Percentiles rank a stretch among this genome's conserved stretches.
Evolutionary conservation across 2,329 filamentous ascomycete species (phyloP).

Genomic region (Penicillium sp.): DNA sequence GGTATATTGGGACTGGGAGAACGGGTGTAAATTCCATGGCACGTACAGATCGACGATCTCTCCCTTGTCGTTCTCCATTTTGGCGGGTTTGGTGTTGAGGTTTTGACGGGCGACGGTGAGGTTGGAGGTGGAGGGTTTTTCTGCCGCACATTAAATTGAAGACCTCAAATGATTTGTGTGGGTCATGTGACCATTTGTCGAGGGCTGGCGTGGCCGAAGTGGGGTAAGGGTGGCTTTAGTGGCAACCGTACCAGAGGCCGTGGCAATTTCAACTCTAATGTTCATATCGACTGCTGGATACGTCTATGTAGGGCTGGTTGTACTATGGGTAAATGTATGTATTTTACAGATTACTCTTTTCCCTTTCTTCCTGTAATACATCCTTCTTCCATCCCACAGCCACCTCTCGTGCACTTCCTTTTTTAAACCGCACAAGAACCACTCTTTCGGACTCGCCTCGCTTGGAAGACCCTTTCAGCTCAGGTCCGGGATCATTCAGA

Average conservation of each 20-base stretch:
- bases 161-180: constrained; percentile 40
- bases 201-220: constrained; percentile 33
- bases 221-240: constrained; percentile 16
- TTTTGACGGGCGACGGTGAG: constrained; percentile 41
- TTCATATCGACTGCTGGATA: background rate
- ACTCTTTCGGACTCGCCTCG: constrained; percentile 56
- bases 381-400: constrained; percentile 54
- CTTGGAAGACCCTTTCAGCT: constrained; percentile 52
- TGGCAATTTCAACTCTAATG: constrained; percentile 18
- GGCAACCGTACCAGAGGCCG: background rate
- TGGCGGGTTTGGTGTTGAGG: constrained; percentile 49
- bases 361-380: constrained; percentile 39
- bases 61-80: constrained; percentile 99
- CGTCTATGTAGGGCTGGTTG: background rate
- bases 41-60: constrained; percentile 98
- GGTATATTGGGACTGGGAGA: constrained; percentile 15
- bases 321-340: background rate
- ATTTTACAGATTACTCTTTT: constrained; percentile 35
- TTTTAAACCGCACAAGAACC: constrained; percentile 57
- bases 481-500: constrained; percentile 56
- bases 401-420: constrained; percentile 57
- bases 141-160: constrained; percentile 32
- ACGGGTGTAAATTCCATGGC: constrained; percentile 18
- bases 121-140: constrained; percentile 35
- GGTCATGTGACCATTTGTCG: constrained; percentile 45